Evolutionary conservation across 2,329 filamentous ascomycete species (phyloP).

Genomic region (Hypoxylon sp.): DNA sequence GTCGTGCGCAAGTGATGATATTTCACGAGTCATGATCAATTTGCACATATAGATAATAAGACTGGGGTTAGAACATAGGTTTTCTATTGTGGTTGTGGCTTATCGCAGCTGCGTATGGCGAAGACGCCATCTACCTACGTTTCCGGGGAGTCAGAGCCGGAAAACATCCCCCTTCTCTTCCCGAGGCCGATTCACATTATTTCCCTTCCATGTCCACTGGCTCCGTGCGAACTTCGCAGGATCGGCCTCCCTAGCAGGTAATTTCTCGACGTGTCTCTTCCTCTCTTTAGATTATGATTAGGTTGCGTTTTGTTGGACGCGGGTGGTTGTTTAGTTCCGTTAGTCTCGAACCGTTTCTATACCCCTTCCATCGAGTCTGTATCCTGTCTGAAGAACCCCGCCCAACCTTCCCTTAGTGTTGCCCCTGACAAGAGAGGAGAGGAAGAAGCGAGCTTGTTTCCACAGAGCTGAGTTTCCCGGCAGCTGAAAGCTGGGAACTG

Average conservation of each 20-base stretch:
- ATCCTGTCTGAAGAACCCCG: conserved; percentile 19
- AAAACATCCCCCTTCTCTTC: conserved; percentile 3
- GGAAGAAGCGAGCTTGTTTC: conserved; percentile 2
- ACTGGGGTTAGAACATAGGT: conserved; percentile 16
- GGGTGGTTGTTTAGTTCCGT: conserved; percentile 7
- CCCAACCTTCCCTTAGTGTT: conserved; percentile 19
- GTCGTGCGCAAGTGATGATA: not conserved
- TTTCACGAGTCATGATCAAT: not conserved
- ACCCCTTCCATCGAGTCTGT: conserved; percentile 25
- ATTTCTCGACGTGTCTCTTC: conserved; percentile 23
- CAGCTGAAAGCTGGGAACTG: conserved; percentile 12
- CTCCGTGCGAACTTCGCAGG: conserved; percentile 8
- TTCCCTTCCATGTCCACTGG: conserved; percentile 15
- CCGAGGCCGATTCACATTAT: conserved; percentile 29
- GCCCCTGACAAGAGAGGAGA: not conserved
- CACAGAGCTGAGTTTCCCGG: conserved; percentile 15
- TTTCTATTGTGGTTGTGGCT: conserved; percentile 29
- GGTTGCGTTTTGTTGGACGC: conserved; percentile 28
- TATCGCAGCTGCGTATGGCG: conserved; percentile 26
- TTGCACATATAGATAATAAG: not conserved
- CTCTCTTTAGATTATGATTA: conserved; percentile 38
- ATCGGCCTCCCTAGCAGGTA: too few relatives aligned
- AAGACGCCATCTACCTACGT: conserved; percentile 29
- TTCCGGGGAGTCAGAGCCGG: conserved; percentile 19
- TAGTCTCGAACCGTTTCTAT: conserved; percentile 37